A percentile compares a stretch with the other conserved stretches of the same genome.
These are phyloP conservation scores for Cercospora zeae-maydis DNA, from an alignment of 2,329 filamentous ascomycete genomes.

Conservation along the genomic window DNA sequence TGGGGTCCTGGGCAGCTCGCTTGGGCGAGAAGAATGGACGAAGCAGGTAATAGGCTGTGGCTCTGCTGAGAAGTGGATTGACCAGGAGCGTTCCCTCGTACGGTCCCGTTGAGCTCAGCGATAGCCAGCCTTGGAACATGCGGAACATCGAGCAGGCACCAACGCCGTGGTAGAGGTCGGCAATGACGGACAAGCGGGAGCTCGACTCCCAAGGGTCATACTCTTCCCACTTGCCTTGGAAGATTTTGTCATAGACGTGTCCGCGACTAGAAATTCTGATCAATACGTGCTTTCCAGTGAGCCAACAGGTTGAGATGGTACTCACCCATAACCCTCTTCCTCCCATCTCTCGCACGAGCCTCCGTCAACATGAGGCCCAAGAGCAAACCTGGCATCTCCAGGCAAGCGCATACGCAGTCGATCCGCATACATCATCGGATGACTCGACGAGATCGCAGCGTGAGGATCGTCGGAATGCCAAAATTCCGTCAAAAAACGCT, in stretches of 20 bases:
- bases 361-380: conserved; percentile 57
- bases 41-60: conserved; percentile 76
- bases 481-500: conserved; percentile 48
- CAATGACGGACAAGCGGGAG: conserved; percentile 63
- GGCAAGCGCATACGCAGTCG: conserved; percentile 54
- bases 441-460: conserved; percentile 43
- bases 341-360: conserved; percentile 52
- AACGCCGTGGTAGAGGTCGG: conserved; percentile 74
- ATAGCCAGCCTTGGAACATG: conserved; percentile 87
- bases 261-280: conserved; percentile 38
- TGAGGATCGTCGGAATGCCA: conserved; percentile 47
- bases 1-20: conserved; percentile 36
- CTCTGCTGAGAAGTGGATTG: conserved; percentile 70
- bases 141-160: conserved; percentile 82
- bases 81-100: conserved; percentile 77
- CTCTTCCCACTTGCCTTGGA: conserved; percentile 71
- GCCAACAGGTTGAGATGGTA: no score
- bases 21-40: conserved; percentile 73
- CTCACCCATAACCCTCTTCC: conserved; percentile 56
- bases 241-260: conserved; percentile 69
- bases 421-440: conserved; percentile 50
- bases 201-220: conserved; percentile 81
- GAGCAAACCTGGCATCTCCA: conserved; percentile 50
- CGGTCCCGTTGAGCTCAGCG: conserved; percentile 68
- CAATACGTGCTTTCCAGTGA: not conserved